Evolutionary conservation across 2,329 filamentous ascomycete genomes (phyloP), one percentile per base, ranked within the genome.

Genomic region (Diplocarpon rosae): DNA sequence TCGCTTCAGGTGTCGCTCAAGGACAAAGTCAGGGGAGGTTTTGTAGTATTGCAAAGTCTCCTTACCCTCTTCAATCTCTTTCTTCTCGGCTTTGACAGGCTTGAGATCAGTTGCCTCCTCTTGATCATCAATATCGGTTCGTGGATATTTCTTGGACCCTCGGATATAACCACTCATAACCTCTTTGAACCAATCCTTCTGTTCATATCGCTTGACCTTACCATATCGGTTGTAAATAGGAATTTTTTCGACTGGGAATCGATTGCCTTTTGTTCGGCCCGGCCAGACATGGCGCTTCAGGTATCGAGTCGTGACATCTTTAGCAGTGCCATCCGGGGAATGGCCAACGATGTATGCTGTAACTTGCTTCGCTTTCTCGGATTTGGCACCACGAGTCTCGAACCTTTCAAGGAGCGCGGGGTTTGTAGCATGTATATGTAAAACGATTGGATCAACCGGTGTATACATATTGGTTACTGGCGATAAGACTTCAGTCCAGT

Each of bases 251-350:
- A 80, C 61, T 0, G 83, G 77, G 60, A 95, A 75, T 6, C 92
- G 77, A 51, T 81, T 75, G 3, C 89, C 87, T 60, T 95, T 96
- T 0, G 90, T 94, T 54, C 88, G 84, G 3, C 92, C 90, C 0
- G 92, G 92, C 61, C 88, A 80, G 42, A 83, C 73, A 46, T 84
- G 84, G 16, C 82, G 78, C 57, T 83, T 89, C 7, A 98, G 68
- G 62, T 98, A 98, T 24, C 92, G 77, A 10, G 92, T 80, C 0
- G 92, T 98, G 13, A 98, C 84, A 60, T 98, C 92, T 61, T 96
- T 96, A 11, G 87, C 89, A 0, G 87, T 89, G 2, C 85, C 86
- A 59, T 96, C 89, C 2, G 76, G 66, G 0, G 85, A 86, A 63
- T 85, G 86, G 0, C 83, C 89, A 15, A 96, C 70, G 2, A 94